A percentile compares a stretch with the other conserved stretches of the same genome.
These are phyloP conservation scores for Ophiorrhiza pumila DNA, from an alignment of 257 asterid genomes.

Conservation along the genomic window DNA sequence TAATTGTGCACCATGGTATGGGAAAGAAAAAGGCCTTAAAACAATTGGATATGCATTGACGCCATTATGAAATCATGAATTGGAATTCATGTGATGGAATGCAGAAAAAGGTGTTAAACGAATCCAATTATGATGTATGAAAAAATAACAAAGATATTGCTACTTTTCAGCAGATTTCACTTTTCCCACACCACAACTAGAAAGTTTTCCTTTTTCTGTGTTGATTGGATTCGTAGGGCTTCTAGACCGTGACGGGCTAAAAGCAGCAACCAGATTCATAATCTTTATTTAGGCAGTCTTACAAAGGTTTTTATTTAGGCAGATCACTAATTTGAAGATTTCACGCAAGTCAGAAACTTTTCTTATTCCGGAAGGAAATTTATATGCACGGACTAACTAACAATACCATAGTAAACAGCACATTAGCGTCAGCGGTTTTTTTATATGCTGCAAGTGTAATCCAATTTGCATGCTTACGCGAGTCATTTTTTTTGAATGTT, in stretches of 20 bases:
- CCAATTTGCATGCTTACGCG: background rate
- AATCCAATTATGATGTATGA: no score
- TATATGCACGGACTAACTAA: no score
- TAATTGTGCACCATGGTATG: no score
- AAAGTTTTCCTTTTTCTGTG: background rate
- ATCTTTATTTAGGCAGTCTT: no score
- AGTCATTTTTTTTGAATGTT: background rate
- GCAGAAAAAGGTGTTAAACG: no score
- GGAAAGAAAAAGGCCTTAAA: no score
- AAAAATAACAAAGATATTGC: background rate
- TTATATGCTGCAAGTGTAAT: background rate
- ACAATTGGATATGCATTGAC: no score
- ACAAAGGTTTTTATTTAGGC: no score
- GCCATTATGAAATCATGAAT: background rate
- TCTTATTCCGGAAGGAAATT: no score
- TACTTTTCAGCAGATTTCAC: background rate
- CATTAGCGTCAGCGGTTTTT: background rate
- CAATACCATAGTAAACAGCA: no score
- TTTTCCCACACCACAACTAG: background rate
- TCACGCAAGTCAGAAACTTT: background rate
- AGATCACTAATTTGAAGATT: background rate
- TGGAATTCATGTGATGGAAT: background rate
- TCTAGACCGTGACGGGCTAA: background rate
- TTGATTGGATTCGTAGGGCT: background rate
- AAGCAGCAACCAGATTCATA: background rate